Base-by-base conservation (phyloP, 257 asterid genomes). In the Coffea canephora region DNA sequence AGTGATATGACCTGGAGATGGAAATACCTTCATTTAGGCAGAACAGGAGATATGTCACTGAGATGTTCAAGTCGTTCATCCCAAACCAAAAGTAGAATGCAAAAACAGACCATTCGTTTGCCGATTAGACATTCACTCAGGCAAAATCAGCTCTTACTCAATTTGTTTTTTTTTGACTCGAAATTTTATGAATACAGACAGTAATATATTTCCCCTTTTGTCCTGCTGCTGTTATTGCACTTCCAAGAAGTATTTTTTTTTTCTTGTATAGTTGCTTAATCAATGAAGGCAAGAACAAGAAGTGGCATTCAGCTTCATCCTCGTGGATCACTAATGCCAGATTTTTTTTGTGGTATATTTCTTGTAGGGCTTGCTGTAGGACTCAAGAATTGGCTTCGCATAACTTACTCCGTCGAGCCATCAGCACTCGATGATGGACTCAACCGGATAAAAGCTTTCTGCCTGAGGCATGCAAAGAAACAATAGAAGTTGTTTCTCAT, bases 311-410 rank as follows among this genome's bases (percentile, higher is more conserved):
- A 43, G 31, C n/a, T 13, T 8, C 25, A 5, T 59, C 46, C 25
- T n/a, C 31, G 49, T 21, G 36, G 52, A 54, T 61, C 21, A 12
- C 43, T 43, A 12, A 6, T 46, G 31, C 39, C 19, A 45, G 23
- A 57, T 68, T 50, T 77, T 50, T 77, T 48, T 78, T 46, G 78
- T 23, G 73, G 16, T 45, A 27, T 14, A 13, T 43, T 50, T 48
- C n/a, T 15, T 77, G 86, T 87, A 94, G 98, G 98, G 76, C 15
- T 83, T 50, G 89, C 89, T 65, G 88, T 94, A 31, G 97, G 98
- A 62, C 84, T 88, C 75, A 90, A 91, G 90, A 87, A 94, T 82
- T 94, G 96, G 96, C 84, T 94, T 19, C 90, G 98, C 11, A 41
- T 94, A 69, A 84, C 97, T 52, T 94, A 88, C 49, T 95, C 95